Conservation (phyloP, 2,329 filamentous ascomycete genomes). For the Ophiostoma ulmi region DNA sequence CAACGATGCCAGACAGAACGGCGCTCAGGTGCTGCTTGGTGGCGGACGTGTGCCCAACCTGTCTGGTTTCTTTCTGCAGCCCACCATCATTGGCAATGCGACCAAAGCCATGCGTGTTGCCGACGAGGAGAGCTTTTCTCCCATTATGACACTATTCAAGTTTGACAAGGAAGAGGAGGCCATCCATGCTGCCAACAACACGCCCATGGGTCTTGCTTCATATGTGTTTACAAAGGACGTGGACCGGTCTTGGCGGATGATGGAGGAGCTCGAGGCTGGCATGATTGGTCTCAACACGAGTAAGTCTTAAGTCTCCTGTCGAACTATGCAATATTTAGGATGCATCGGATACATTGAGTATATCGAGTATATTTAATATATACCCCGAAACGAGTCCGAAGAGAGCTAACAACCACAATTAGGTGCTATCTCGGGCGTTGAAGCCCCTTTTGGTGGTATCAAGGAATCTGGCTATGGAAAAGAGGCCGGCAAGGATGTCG, state of each 20-base stretch:
- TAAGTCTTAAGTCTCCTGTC: slow-evolving; percentile 25
- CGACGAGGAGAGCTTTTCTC: slow-evolving; percentile 53
- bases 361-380: background rate
- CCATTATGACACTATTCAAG: slow-evolving; percentile 48
- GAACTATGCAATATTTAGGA: background rate
- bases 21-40: slow-evolving; percentile 30
- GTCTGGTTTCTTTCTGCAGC: slow-evolving; percentile 46
- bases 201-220: slow-evolving; percentile 34
- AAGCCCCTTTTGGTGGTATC: slow-evolving; percentile 30
- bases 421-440: slow-evolving; percentile 22
- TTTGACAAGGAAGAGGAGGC: slow-evolving; percentile 55
- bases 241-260: slow-evolving; percentile 39
- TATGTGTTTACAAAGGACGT: slow-evolving; percentile 33
- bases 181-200: slow-evolving; percentile 48
- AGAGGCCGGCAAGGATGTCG: slow-evolving; percentile 38
- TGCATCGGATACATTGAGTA: background rate
- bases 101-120: slow-evolving; percentile 42
- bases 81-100: slow-evolving; percentile 43
- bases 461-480: slow-evolving; percentile 30
- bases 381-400: slow-evolving; percentile 6
- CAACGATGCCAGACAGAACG: slow-evolving; percentile 25
- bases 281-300: slow-evolving; percentile 47
- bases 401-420: background rate
- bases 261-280: slow-evolving; percentile 53
- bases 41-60: slow-evolving; percentile 52